Conservation (phyloP, 2,329 filamentous ascomycete species). For the Alternaria angustiovoidea region DNA sequence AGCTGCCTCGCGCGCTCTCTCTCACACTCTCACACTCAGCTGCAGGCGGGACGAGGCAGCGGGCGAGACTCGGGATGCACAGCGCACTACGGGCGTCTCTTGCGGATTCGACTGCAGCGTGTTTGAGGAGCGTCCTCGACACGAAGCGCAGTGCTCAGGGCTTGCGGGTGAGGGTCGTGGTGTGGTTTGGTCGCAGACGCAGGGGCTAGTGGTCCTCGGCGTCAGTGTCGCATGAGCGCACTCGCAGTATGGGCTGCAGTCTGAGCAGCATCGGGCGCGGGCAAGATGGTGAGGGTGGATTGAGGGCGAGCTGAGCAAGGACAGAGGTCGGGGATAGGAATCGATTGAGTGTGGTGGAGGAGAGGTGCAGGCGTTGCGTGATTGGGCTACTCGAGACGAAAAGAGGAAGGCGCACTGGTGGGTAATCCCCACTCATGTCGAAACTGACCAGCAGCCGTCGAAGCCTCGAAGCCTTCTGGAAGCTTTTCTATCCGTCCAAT, state of each 20-base stretch:
- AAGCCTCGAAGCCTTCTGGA: constrained; percentile 27
- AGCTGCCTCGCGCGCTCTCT: constrained; percentile 10
- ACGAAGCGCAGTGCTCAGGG: constrained; percentile 6
- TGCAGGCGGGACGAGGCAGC: constrained; percentile 2
- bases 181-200: constrained; percentile 13
- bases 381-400: constrained; percentile 21
- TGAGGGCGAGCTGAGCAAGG: constrained; percentile 1
- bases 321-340: constrained; percentile 9
- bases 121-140: constrained; percentile 3
- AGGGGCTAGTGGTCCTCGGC: constrained; percentile 27
- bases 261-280: constrained; percentile 43
- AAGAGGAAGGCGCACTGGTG: constrained; percentile 11
- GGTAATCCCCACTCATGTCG: constrained; percentile 15
- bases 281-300: constrained; percentile 4
- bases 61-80: not conserved
- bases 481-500: constrained; percentile 16
- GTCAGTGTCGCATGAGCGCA: constrained; percentile 47
- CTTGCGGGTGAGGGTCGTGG: not conserved
- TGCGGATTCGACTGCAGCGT: constrained; percentile 1
- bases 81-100: not conserved
- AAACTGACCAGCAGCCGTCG: constrained; percentile 13
- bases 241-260: constrained; percentile 36
- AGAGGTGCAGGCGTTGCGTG: constrained; percentile 18
- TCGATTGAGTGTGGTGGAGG: constrained; percentile 12
- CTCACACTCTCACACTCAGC: not conserved